Conservation (phyloP, 164 flowering plant species). For the Hamamelis virginiana region DNA sequence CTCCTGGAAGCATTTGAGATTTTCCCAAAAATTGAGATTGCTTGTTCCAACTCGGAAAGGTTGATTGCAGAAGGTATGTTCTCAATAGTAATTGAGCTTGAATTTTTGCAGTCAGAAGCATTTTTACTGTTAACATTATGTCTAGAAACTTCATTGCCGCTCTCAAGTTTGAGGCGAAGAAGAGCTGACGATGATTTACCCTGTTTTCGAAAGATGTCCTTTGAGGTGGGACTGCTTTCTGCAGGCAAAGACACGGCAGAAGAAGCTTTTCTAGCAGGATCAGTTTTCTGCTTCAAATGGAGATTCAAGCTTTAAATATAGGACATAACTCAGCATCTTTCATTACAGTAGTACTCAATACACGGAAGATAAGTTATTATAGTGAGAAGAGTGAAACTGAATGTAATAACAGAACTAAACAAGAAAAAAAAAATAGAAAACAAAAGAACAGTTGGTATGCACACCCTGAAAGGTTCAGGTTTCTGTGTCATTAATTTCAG, state of each 20-base stretch:
- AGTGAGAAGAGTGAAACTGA: too few species aligned
- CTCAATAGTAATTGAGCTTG: constrained; percentile 25
- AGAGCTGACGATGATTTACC: constrained; percentile 5
- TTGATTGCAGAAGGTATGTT: constrained; percentile 25
- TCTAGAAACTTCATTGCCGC: constrained; percentile 11
- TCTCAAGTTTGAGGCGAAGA: background rate
- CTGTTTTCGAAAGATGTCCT: constrained; percentile 1
- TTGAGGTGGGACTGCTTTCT: constrained; percentile 6
- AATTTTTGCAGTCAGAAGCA: constrained; percentile 3
- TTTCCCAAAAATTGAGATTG: constrained; percentile 23
- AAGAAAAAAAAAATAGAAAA: background rate
- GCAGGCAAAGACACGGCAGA: background rate
- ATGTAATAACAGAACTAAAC: background rate
- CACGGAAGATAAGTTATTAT: too few species aligned
- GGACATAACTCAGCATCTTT: too few species aligned
- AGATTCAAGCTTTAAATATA: background rate
- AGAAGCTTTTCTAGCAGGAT: constrained; percentile 7
- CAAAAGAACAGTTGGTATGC: background rate
- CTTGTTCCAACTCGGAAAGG: constrained; percentile 22
- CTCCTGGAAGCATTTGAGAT: constrained; percentile 21
- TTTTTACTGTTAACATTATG: background rate
- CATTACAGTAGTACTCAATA: too few species aligned
- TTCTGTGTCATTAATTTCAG: constrained; percentile 35
- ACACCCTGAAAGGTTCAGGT: constrained; percentile 21
- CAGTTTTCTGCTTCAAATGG: constrained; percentile 18